A percentile compares a stretch with the other conserved stretches of the same genome.
Evolutionary conservation across 441 rosid genomes (phyloP).

Genomic region (Flueggea neowawraea): DNA sequence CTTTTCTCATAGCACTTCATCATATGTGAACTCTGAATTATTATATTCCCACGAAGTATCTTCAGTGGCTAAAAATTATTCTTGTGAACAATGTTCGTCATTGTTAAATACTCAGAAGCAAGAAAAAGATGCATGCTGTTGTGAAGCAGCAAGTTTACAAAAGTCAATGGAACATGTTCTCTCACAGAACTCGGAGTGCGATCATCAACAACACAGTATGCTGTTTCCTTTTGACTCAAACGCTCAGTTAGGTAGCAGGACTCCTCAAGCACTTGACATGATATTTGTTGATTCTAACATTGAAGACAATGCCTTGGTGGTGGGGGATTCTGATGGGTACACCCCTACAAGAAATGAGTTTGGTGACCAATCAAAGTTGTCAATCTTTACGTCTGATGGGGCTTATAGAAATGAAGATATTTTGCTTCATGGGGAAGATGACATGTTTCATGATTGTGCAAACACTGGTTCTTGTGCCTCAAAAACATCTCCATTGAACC

Average conservation of each 20-base stretch:
- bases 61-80: conserved; percentile 5
- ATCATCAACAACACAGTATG: conserved; percentile 13
- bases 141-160: conserved; percentile 6
- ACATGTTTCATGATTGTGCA: neutral
- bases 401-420: neutral
- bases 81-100: conserved; percentile 1
- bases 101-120: conserved; percentile 9
- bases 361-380: conserved; percentile 4
- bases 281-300: neutral
- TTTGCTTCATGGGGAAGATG: conserved; percentile 10
- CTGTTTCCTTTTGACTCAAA: conserved; percentile 12
- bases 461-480: conserved; percentile 9
- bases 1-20: conserved; percentile 8
- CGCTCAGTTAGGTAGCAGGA: conserved; percentile 6
- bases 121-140: conserved; percentile 5
- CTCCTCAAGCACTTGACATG: neutral
- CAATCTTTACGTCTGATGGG: conserved; percentile 1
- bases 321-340: conserved; percentile 15
- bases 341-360: neutral
- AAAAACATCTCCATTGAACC: neutral
- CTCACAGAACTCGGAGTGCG: conserved; percentile 13
- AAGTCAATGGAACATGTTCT: conserved; percentile 7
- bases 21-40: conserved; percentile 6
- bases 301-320: conserved; percentile 12
- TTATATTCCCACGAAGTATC: conserved; percentile 9